Evolutionary conservation across 805 yeast species (phyloP).

Genomic region (Spencermartinsiella europaea): DNA sequence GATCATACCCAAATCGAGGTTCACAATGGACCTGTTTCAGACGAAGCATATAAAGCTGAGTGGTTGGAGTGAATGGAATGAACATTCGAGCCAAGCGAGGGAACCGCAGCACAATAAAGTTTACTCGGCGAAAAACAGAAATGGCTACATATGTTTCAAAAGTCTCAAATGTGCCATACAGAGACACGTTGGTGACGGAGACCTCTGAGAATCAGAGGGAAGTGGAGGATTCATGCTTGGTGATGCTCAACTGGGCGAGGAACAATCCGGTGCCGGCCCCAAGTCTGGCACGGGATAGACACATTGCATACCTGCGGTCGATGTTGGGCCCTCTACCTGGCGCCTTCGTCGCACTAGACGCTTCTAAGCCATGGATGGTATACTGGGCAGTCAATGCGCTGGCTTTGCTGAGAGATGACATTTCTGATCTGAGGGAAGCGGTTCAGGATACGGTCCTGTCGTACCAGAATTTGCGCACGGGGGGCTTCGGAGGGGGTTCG

Average conservation of each 20-base stretch:
- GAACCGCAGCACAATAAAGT: not conserved
- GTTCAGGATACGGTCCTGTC: slow-evolving; percentile 28
- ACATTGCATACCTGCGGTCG: slow-evolving; percentile 40
- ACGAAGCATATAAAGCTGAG: not conserved
- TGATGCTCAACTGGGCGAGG: slow-evolving; percentile 3
- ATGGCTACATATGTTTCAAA: not conserved
- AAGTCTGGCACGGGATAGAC: slow-evolving; percentile 28
- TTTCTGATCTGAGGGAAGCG: slow-evolving; percentile 22
- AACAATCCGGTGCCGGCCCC: not conserved
- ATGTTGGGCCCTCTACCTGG: slow-evolving; percentile 45
- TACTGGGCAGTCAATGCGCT: slow-evolving; percentile 74
- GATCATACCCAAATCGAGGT: not conserved
- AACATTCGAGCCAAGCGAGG: not conserved
- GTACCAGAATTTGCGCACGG: slow-evolving; percentile 34
- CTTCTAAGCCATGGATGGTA: slow-evolving; percentile 87
- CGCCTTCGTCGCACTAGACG: slow-evolving; percentile 58
- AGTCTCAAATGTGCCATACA: not conserved
- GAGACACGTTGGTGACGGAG: slow-evolving; percentile 2
- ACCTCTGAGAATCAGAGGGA: slow-evolving; percentile 20
- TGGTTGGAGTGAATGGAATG: not conserved
- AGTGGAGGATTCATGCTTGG: slow-evolving; percentile 18
- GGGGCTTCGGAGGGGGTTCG: slow-evolving; percentile 84
- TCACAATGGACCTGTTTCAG: not conserved
- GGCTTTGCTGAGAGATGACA: slow-evolving; percentile 37
- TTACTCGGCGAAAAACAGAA: not conserved